These are phyloP conservation scores for Tetrapyrgos nigripes DNA, from an alignment of 1,284 basidiomycete species.

Conservation along the genomic window DNA sequence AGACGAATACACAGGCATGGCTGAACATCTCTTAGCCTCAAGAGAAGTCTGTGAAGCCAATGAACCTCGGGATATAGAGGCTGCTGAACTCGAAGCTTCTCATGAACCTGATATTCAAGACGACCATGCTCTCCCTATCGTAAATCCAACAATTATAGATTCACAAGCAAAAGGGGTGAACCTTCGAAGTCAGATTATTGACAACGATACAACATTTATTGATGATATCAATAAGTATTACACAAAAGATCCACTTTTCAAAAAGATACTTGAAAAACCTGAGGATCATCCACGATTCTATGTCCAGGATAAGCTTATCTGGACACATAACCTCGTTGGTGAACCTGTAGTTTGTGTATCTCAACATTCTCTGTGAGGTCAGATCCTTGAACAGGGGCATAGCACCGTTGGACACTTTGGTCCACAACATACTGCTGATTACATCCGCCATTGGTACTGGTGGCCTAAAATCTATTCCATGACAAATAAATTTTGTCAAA, in stretches of 20 bases:
- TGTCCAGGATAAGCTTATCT: constrained; percentile 24
- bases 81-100: not conserved
- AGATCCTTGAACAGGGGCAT: constrained; percentile 28
- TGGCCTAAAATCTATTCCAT: constrained; percentile 23
- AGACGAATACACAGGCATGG: no score
- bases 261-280: constrained; percentile 15
- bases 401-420: constrained; percentile 25
- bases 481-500: constrained; percentile 26
- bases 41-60: no score
- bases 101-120: not conserved
- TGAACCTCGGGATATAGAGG: constrained; percentile 9
- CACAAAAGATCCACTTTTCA: constrained; percentile 20
- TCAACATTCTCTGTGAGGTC: constrained; percentile 11
- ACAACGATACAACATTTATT: not conserved
- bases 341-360: constrained; percentile 29
- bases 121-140: not conserved
- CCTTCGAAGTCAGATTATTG: not conserved
- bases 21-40: no score
- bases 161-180: not conserved
- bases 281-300: constrained; percentile 19
- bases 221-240: not conserved
- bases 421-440: constrained; percentile 22
- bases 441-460: constrained; percentile 30
- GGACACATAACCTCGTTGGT: constrained; percentile 15
- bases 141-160: not conserved